Evolutionary conservation across 2,329 filamentous ascomycete genomes (phyloP).

Genomic region (Shiraia sp.): DNA sequence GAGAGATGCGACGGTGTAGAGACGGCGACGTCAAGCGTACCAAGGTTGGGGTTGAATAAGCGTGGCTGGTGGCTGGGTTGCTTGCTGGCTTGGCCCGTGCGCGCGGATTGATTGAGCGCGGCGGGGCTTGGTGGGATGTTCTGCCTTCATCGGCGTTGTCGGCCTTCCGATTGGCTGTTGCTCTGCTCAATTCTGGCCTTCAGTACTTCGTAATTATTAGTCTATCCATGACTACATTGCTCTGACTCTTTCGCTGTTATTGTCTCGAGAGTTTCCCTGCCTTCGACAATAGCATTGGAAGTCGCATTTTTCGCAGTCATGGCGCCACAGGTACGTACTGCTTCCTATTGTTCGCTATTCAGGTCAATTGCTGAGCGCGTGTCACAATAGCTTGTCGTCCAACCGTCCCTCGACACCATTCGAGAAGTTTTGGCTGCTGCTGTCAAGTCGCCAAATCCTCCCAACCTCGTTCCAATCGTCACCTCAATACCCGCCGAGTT

Average conservation of each 20-base stretch:
- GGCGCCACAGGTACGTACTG: constrained; percentile 34
- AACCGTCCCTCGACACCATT: constrained; percentile 66
- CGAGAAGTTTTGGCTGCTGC: constrained; percentile 59
- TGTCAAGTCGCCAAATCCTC: constrained; percentile 58
- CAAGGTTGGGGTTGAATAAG: constrained; percentile 8
- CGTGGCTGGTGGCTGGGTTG: constrained; percentile 2
- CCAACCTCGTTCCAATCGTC: constrained; percentile 81
- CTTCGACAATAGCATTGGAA: constrained; percentile 4
- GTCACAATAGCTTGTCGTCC: constrained; percentile 52
- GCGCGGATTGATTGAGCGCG: no score
- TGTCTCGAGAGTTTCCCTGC: no score
- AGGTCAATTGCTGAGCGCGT: constrained; percentile 32
- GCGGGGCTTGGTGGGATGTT: no score
- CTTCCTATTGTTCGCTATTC: background rate
- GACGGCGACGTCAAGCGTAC: no score
- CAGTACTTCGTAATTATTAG: constrained; percentile 10
- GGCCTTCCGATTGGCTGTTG: constrained; percentile 19
- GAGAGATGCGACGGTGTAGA: constrained; percentile 9
- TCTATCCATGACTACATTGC: constrained; percentile 6
- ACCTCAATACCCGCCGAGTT: constrained; percentile 89
- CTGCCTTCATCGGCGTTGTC: no score
- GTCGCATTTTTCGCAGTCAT: constrained; percentile 12
- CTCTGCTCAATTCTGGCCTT: constrained; percentile 15
- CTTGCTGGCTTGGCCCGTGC: background rate
- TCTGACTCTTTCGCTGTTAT: constrained; percentile 4